Evolutionary conservation across 768 basidiomycete species (phyloP).

Genomic region (Pholiota conissans): DNA sequence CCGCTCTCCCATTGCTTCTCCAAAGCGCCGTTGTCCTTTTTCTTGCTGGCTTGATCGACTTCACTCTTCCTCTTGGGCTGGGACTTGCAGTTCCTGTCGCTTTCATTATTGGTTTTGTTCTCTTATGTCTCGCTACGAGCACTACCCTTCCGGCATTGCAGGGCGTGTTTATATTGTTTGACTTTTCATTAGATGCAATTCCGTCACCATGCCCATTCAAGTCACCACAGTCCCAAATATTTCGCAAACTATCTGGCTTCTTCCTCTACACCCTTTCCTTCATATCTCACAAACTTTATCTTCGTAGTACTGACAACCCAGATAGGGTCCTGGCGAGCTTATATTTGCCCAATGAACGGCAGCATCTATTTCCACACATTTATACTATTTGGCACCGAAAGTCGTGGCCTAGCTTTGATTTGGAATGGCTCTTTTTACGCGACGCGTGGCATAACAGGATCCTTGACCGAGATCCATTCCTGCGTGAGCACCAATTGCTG

Average conservation of each 20-base stretch:
- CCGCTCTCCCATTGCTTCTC: conserved; percentile 25
- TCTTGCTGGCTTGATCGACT: conserved; percentile 23
- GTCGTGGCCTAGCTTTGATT: no score
- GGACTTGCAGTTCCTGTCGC: conserved; percentile 20
- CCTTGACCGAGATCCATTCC: no score
- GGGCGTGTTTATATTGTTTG: not conserved
- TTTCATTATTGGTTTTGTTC: conserved; percentile 15
- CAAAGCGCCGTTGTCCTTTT: conserved; percentile 28
- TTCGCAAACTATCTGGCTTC: no score
- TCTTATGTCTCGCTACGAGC: conserved; percentile 20
- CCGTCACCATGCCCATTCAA: conserved; percentile 6
- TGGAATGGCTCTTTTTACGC: no score
- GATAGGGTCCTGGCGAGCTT: no score
- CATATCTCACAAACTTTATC: no score
- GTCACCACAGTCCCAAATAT: conserved; percentile 1
- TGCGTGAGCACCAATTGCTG: no score
- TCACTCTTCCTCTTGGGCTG: conserved; percentile 21
- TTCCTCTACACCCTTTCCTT: no score
- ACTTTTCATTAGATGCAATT: not conserved
- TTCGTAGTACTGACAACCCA: no score
- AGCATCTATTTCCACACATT: not conserved
- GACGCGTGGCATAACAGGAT: no score
- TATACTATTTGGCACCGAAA: no score
- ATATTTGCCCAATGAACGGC: no score
- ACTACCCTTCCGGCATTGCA: conserved; percentile 25